These are phyloP conservation scores for Globisporangium canariense DNA, from an alignment of 352 stramenopile species.

Conservation along the genomic window DNA sequence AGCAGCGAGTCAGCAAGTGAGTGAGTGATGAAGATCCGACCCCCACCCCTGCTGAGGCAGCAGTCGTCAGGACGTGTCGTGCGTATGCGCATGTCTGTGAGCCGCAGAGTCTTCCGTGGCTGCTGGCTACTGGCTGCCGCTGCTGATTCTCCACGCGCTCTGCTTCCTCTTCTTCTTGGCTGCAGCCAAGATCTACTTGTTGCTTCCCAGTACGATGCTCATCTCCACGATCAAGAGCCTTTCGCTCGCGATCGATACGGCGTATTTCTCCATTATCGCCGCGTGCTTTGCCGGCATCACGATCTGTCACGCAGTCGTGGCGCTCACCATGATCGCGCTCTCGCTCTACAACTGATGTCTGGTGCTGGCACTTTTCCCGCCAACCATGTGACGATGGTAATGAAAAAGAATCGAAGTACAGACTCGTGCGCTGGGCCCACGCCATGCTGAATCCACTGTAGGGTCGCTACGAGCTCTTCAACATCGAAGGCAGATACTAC, in stretches of 20 bases:
- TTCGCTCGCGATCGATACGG: background rate
- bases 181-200: background rate
- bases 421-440: background rate
- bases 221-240: background rate
- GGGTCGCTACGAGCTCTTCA: background rate
- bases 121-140: background rate
- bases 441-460: background rate
- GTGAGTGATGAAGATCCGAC: too few species aligned
- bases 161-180: background rate
- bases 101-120: background rate
- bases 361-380: too few species aligned
- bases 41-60: background rate
- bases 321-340: too few species aligned
- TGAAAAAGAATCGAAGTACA: background rate
- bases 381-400: too few species aligned
- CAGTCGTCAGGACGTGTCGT: background rate
- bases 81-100: background rate
- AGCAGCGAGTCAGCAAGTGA: too few species aligned
- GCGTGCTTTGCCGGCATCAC: too few species aligned
- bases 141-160: background rate
- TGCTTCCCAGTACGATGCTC: background rate
- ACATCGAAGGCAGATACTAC: background rate
- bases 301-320: too few species aligned
- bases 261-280: too few species aligned
- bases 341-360: too few species aligned